phyloP scores from a whole-genome alignment of 2,329 filamentous ascomycete species.

The Phyllosticta citriasiana region DNA sequence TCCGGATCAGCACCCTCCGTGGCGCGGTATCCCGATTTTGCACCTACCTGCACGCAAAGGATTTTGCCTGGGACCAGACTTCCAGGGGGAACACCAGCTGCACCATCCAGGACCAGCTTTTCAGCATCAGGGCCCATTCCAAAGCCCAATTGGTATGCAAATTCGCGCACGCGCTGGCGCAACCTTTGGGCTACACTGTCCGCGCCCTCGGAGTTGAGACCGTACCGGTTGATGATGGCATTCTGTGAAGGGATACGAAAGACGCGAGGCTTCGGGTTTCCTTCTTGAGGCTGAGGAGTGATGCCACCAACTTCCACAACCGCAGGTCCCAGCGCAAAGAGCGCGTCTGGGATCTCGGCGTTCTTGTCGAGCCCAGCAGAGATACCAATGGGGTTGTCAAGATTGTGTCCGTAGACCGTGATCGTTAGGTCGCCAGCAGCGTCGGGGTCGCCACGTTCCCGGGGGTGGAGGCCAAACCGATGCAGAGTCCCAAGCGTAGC shows the following conservation, averaged over 20 bases:
- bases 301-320: slow-evolving; percentile 89
- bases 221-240: slow-evolving; percentile 90
- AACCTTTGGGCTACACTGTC: slow-evolving; percentile 75
- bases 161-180: slow-evolving; percentile 66
- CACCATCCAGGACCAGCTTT: slow-evolving; percentile 63
- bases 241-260: slow-evolving; percentile 78
- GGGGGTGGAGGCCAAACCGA: slow-evolving; percentile 63
- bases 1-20: neutral
- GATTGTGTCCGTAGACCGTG: slow-evolving; percentile 63
- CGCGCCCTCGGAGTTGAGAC: slow-evolving; percentile 83
- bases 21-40: neutral
- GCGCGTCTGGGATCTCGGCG: slow-evolving; percentile 72
- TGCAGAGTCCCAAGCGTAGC: slow-evolving; percentile 62
- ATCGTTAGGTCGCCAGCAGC: slow-evolving; percentile 44
- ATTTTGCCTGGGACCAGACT: slow-evolving; percentile 65
- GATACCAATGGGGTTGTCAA: slow-evolving; percentile 84
- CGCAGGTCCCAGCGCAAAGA: slow-evolving; percentile 76
- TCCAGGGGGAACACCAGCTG: slow-evolving; percentile 69
- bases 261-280: slow-evolving; percentile 79
- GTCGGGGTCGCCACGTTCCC: slow-evolving; percentile 62
- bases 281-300: slow-evolving; percentile 76
- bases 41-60: slow-evolving; percentile 61
- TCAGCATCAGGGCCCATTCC: slow-evolving; percentile 55
- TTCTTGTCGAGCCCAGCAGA: slow-evolving; percentile 96
- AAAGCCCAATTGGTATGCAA: slow-evolving; percentile 61